Conservation (phyloP, 2,329 filamentous ascomycete genomes). For the Calycina herbarum region DNA sequence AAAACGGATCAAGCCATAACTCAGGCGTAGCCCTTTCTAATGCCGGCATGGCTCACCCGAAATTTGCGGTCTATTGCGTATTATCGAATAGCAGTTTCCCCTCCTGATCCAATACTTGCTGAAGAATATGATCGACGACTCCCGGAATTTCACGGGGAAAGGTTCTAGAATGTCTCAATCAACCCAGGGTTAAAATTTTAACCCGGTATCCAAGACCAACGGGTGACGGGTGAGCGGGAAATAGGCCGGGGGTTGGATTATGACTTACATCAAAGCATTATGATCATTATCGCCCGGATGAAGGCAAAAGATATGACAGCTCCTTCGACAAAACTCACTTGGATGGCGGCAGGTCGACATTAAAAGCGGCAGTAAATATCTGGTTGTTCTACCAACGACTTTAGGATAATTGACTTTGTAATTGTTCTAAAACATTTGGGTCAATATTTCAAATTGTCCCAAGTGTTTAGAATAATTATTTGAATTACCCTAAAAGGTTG, state of each 20-base stretch:
- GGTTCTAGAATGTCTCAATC: not conserved
- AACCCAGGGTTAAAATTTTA: not conserved
- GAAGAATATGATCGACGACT: not conserved
- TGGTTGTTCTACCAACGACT: too few relatives aligned
- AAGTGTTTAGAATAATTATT: too few relatives aligned
- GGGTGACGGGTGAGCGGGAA: not conserved
- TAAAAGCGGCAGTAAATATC: too few relatives aligned
- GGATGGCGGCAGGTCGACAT: not conserved
- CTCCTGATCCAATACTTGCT: not conserved
- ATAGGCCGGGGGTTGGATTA: not conserved
- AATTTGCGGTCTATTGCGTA: not conserved
- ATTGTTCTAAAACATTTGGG: too few relatives aligned
- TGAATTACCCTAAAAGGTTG: too few relatives aligned
- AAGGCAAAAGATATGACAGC: not conserved
- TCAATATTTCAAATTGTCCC: too few relatives aligned
- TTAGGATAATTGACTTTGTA: too few relatives aligned
- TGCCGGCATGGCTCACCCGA: not conserved
- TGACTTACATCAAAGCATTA: conserved; percentile 2
- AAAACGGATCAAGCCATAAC: not conserved
- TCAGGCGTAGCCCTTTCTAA: not conserved
- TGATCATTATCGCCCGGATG: not conserved
- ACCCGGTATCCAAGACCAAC: not conserved
- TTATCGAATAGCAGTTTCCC: not conserved
- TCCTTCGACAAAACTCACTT: not conserved
- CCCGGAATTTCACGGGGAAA: not conserved